A percentile compares a stretch with the other conserved stretches of the same genome.
These are phyloP conservation scores for Cladophialophora exuberans DNA, from an alignment of 2,329 filamentous ascomycete genomes.

Conservation along the genomic window DNA sequence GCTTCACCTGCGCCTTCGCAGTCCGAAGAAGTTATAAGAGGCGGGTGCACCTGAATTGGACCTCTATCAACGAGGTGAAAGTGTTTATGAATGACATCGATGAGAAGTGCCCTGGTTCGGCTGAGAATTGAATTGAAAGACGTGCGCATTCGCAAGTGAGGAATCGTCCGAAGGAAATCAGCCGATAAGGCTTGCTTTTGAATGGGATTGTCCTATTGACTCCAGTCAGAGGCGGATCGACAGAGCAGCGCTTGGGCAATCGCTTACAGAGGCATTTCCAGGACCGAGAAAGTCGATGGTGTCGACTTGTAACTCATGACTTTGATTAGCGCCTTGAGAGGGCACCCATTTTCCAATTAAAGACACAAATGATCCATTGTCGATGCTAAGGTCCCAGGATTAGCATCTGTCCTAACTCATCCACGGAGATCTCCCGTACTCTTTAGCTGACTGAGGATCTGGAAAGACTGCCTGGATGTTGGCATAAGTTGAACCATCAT, in stretches of 20 bases:
- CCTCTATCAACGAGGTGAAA: slow-evolving; percentile 72
- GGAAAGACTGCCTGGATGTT: slow-evolving; percentile 77
- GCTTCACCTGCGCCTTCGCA: slow-evolving; percentile 97
- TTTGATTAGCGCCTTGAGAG: slow-evolving; percentile 67
- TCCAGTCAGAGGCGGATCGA: neutral
- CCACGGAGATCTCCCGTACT: slow-evolving; percentile 58
- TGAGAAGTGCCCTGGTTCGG: slow-evolving; percentile 79
- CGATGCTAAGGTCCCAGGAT: slow-evolving; percentile 61
- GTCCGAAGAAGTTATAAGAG: slow-evolving; percentile 93
- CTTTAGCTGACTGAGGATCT: slow-evolving; percentile 69
- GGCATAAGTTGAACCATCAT: slow-evolving; percentile 81
- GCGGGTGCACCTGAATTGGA: slow-evolving; percentile 79
- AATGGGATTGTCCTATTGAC: slow-evolving; percentile 77
- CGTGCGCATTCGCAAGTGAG: slow-evolving; percentile 82
- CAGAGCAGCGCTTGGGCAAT: neutral
- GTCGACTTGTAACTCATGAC: slow-evolving; percentile 77
- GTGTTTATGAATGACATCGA: slow-evolving; percentile 71
- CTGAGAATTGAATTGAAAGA: slow-evolving; percentile 80
- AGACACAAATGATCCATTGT: slow-evolving; percentile 78
- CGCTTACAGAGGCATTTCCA: slow-evolving; percentile 58
- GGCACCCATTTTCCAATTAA: slow-evolving; percentile 77
- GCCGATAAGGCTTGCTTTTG: slow-evolving; percentile 95
- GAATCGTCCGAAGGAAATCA: slow-evolving; percentile 84
- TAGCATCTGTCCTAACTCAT: slow-evolving; percentile 34
- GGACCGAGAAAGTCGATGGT: slow-evolving; percentile 71